Base-by-base conservation (phyloP, 179 eudicot genomes). In the Amaranthus tricolor region DNA sequence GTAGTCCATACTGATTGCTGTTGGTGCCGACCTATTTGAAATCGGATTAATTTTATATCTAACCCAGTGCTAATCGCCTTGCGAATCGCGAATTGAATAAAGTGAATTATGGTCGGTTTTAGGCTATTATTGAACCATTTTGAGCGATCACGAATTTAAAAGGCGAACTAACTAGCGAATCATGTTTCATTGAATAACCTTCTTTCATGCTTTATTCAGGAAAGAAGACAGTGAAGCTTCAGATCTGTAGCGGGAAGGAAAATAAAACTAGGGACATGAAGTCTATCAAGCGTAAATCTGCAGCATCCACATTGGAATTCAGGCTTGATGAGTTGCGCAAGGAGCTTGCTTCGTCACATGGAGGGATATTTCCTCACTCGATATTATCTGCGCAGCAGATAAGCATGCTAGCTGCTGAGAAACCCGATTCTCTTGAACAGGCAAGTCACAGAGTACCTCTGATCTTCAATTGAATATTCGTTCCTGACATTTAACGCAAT, bases 311-410 rank as follows among this genome's bases (percentile, higher is more conserved):
- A 51, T 75, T 95, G 83, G 98, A 87, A 79, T 47, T 79, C 58
- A 85, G 86, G 80, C 92, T 95, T 55, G 98, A 91, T 74, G 84
- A 87, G 82, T 82, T 95, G 63, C 91, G 99, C 19, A 93, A 93
- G 79, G 94, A 93, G 81, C 88, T 95, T 52, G 89, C 98, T 62
- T 83, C 87, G 8, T 71, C 60, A 77, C 86, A 91, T 77, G 98
- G 94, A 50, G 97, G 92, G 72, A 91, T 91, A 83, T 95, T 93
- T 74, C 99, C 99, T 80, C 99, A 95, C 80, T 93, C 99, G 13
- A 80, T 95, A 40, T 78, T 95, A 76, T 93, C 98, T 57, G 81
- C 98, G 66, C 99, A 93, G 72, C 99, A 93, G 80, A 93, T 95
- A 68, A 81, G 78, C 82, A 21, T 66, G 75, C 75, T 95, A 67